A percentile compares a stretch with the other conserved stretches of the same genome.
phyloP scores from a whole-genome alignment of 306 rosid genomes.

The Dryas drummondii region DNA sequence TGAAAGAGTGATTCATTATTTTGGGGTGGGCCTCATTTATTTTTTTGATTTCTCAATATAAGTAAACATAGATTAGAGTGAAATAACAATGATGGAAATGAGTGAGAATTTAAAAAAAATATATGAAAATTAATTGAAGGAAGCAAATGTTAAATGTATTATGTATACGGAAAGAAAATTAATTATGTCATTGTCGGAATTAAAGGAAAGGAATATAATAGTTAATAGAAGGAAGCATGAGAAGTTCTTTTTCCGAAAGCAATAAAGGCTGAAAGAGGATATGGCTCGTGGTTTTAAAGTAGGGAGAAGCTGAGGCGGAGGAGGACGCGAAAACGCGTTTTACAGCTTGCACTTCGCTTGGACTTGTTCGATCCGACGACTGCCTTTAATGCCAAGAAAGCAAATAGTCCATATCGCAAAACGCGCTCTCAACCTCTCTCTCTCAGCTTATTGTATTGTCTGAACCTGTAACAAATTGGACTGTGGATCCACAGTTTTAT shows the following conservation, averaged over 20 bases:
- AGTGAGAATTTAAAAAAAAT: not conserved
- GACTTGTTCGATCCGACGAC: not conserved
- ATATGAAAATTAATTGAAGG: conserved; percentile 1
- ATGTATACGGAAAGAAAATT: not conserved
- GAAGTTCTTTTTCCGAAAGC: conserved; percentile 31
- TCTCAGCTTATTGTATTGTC: not conserved
- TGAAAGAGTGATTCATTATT: too few species aligned
- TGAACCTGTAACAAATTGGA: not conserved
- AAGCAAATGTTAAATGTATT: not conserved
- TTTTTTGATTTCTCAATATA: too few species aligned
- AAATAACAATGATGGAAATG: not conserved
- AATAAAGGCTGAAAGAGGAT: conserved; percentile 34
- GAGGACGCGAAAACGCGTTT: conserved; percentile 47
- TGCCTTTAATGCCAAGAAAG: conserved; percentile 2
- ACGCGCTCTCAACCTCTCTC: conserved; percentile 7
- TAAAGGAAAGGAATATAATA: not conserved
- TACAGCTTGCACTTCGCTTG: conserved; percentile 28
- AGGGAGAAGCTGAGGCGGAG: not conserved
- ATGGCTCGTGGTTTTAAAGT: conserved; percentile 20
- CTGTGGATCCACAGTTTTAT: too few species aligned
- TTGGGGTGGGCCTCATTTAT: too few species aligned
- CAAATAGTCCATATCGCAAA: not conserved
- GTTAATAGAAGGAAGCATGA: not conserved
- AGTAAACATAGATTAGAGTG: too few species aligned
- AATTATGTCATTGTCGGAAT: not conserved